phyloP scores from a whole-genome alignment of 2,329 filamentous ascomycete species.

The Chaetomium sp. region DNA sequence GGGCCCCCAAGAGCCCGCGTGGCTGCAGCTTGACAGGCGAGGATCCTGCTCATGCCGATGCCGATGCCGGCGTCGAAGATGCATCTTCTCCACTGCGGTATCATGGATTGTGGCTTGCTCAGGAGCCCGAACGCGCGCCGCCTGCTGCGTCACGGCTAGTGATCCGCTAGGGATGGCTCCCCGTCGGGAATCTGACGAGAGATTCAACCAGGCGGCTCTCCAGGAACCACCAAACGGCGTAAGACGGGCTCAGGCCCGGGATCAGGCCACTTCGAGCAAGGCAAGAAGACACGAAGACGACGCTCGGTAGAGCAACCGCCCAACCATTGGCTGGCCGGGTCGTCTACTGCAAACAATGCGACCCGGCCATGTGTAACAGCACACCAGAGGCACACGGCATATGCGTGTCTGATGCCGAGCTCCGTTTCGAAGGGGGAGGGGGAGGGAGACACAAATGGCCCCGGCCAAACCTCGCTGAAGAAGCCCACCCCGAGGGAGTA shows the following conservation, averaged over 20 bases:
- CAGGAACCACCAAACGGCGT: not conserved
- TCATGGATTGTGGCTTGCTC: not conserved
- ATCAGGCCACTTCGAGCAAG: not conserved
- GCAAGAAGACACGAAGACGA: not conserved
- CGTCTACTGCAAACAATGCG: constrained; percentile 11
- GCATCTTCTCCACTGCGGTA: not conserved
- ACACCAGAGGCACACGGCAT: constrained; percentile 12
- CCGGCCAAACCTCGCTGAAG: not conserved
- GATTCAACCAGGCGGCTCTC: not conserved
- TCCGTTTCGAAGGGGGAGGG: constrained; percentile 5
- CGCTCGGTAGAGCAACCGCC: not conserved
- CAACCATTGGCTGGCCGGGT: not conserved
- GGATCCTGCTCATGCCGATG: not conserved
- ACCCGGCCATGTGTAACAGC: constrained; percentile 10
- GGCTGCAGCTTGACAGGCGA: constrained; percentile 14
- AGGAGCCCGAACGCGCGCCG: not conserved
- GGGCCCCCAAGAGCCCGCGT: not conserved
- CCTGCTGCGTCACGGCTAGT: not conserved
- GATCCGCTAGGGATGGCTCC: not conserved
- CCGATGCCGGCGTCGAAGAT: constrained; percentile 12
- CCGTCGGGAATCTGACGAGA: not conserved
- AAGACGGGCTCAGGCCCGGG: not conserved
- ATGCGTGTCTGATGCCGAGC: constrained; percentile 15
- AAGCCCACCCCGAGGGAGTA: not conserved
- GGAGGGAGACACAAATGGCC: not conserved